These are phyloP conservation scores for Populus deltoides DNA, from an alignment of 345 rosid genomes.

Conservation along the genomic window DNA sequence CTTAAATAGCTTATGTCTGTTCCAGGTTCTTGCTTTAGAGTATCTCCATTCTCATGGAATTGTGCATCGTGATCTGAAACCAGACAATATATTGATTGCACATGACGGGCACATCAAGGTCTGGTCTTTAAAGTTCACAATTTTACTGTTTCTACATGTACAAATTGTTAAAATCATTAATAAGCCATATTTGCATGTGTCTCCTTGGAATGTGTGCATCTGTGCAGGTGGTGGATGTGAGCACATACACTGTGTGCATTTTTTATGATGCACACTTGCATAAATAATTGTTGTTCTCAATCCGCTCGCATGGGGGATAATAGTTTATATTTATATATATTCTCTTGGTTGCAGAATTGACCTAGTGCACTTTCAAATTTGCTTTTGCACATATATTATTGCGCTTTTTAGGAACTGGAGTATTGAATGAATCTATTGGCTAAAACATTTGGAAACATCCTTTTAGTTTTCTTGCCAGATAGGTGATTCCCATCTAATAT, in stretches of 20 bases:
- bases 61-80: conserved; percentile 84
- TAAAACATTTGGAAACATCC: background rate
- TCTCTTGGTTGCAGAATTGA: background rate
- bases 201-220: background rate
- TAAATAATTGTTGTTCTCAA: background rate
- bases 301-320: background rate
- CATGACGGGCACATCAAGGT: conserved; percentile 90
- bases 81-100: conserved; percentile 78
- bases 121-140: conserved; percentile 27
- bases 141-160: background rate
- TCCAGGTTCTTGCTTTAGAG: conserved; percentile 87
- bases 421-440: background rate
- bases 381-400: background rate
- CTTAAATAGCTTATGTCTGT: conserved; percentile 14
- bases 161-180: too few relatives aligned
- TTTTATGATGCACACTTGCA: background rate
- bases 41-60: conserved; percentile 72
- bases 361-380: background rate
- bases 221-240: background rate
- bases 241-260: background rate
- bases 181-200: too few relatives aligned
- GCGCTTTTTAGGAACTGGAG: background rate
- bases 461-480: background rate
- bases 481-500: background rate
- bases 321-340: background rate